phyloP scores from a whole-genome alignment of 768 basidiomycete genomes.

The Auriculariales sp. region DNA sequence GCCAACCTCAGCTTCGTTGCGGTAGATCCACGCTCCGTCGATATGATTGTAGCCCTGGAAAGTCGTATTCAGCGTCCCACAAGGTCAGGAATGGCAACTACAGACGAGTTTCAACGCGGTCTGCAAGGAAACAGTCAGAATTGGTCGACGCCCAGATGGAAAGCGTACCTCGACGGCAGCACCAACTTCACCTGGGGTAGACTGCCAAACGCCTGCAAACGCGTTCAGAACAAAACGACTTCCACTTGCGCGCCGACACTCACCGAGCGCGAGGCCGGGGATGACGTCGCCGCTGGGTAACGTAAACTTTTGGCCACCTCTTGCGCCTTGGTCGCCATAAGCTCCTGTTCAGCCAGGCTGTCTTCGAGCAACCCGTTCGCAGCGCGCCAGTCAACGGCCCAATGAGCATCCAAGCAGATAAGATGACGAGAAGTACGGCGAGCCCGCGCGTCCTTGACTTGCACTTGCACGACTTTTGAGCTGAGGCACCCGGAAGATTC shows the following conservation, averaged over 20 bases:
- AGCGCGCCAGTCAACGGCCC: too few relatives aligned
- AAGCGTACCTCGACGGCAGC: slow-evolving; percentile 42
- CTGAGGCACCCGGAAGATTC: too few relatives aligned
- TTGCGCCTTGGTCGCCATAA: neutral
- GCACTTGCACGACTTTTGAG: too few relatives aligned
- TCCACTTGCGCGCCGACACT: neutral
- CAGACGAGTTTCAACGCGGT: slow-evolving; percentile 35
- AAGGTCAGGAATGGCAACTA: neutral
- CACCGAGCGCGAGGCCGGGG: slow-evolving; percentile 54
- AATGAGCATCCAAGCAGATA: too few relatives aligned
- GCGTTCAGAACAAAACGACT: neutral
- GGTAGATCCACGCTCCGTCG: slow-evolving; percentile 59
- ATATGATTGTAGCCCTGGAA: slow-evolving; percentile 45
- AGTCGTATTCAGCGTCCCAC: neutral
- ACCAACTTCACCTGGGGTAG: slow-evolving; percentile 43
- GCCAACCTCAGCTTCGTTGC: slow-evolving; percentile 58
- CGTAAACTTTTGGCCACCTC: slow-evolving; percentile 18
- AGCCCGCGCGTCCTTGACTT: too few relatives aligned
- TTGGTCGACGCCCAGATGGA: neutral
- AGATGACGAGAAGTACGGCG: too few relatives aligned
- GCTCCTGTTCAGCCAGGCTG: too few relatives aligned
- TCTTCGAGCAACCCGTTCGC: too few relatives aligned
- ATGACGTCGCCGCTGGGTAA: slow-evolving; percentile 57
- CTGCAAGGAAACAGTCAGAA: slow-evolving; percentile 17
- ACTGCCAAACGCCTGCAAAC: slow-evolving; percentile 45